Percentiles rank a stretch among this genome's conserved stretches.
Evolutionary conservation across 495 filamentous ascomycete genomes (phyloP).

Genomic region (Chaetomium cochliodes): DNA sequence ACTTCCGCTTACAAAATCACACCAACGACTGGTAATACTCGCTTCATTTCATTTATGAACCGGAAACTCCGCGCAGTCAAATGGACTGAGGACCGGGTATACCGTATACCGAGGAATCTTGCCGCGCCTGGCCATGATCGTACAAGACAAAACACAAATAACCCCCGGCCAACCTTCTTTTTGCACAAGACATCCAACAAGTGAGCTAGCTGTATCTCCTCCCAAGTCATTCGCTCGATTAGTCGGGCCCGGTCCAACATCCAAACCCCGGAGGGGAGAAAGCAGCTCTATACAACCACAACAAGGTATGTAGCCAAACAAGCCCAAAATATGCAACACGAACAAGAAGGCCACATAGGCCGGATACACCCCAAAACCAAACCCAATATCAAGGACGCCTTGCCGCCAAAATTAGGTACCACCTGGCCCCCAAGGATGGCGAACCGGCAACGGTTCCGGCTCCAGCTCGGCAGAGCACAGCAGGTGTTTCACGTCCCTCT

Average conservation of each 20-base stretch:
- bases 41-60: background rate
- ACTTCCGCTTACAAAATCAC: background rate
- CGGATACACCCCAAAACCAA: background rate
- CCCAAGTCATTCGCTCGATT: background rate
- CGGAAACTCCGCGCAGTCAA: background rate
- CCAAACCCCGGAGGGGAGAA: background rate
- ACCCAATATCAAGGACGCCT: background rate
- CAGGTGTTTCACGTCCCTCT: constrained; percentile 12
- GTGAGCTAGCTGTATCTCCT: background rate
- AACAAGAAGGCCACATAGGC: background rate
- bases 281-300: background rate
- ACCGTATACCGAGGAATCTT: background rate
- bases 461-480: background rate
- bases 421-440: background rate
- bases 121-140: background rate
- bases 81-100: background rate
- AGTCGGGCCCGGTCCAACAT: background rate
- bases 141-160: constrained; percentile 6
- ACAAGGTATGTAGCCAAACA: background rate
- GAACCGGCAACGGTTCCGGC: background rate
- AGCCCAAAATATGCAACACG: background rate
- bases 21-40: background rate
- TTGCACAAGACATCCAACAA: background rate
- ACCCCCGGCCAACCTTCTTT: background rate
- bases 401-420: background rate